phyloP scores from a whole-genome alignment of 2,329 filamentous ascomycete species.

The Zymoseptoria passerinii region DNA sequence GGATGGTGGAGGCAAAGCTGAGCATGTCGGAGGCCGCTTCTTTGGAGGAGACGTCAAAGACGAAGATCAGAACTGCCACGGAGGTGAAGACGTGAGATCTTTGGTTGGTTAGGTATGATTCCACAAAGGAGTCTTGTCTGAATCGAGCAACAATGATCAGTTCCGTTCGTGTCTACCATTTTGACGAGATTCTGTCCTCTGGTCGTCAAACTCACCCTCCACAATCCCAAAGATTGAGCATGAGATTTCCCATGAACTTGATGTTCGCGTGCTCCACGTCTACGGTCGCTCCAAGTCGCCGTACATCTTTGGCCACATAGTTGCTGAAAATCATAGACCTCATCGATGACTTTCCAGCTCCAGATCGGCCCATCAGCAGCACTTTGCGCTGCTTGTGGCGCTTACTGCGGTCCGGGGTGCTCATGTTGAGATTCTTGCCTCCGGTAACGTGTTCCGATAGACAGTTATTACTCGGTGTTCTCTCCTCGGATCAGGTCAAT shows the following conservation, averaged over 20 bases:
- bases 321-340: conserved; percentile 98
- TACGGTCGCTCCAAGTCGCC: conserved; percentile 87
- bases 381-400: conserved; percentile 48
- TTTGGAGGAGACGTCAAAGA: conserved; percentile 95
- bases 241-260: conserved; percentile 96
- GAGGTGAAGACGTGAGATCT: conserved; percentile 94
- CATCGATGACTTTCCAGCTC: conserved; percentile 97
- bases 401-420: conserved; percentile 31
- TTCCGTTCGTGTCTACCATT: not conserved
- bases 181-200: not conserved
- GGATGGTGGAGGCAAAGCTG: conserved; percentile 84
- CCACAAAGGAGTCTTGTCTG: conserved; percentile 95
- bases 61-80: conserved; percentile 95
- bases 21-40: conserved; percentile 89
- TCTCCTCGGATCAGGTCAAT: too few species aligned
- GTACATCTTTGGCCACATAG: conserved; percentile 92
- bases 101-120: conserved; percentile 94
- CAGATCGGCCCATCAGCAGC: conserved; percentile 73
- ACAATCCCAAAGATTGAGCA: conserved; percentile 97
- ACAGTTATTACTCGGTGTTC: not conserved
- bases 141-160: not conserved
- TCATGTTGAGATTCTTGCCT: conserved; percentile 14
- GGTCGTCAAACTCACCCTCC: conserved; percentile 55
- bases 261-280: conserved; percentile 98
- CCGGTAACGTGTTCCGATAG: not conserved